Conservation (phyloP, 2,329 filamentous ascomycete species). For the Fusarium liriodendri region DNA sequence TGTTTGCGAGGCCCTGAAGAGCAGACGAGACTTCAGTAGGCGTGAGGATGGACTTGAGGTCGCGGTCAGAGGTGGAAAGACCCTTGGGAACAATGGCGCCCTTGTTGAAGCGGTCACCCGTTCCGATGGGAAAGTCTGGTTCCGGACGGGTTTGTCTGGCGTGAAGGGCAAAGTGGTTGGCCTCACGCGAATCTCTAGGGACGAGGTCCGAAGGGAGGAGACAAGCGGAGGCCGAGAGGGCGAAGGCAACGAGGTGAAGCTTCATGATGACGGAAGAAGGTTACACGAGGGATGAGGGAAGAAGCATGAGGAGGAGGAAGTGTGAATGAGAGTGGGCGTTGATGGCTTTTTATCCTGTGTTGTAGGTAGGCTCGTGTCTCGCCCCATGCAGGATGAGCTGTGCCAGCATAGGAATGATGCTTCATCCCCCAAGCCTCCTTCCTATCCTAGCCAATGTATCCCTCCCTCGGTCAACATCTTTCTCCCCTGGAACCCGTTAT, state of each 20-base stretch:
- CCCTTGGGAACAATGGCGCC: constrained; percentile 52
- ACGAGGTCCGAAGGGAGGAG: constrained; percentile 53
- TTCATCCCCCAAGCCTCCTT: constrained; percentile 22
- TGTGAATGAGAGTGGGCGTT: neutral
- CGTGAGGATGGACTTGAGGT: constrained; percentile 58
- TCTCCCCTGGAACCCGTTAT: neutral
- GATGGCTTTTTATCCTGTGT: neutral
- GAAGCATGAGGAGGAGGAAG: neutral
- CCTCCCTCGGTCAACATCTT: neutral
- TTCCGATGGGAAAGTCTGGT: constrained; percentile 52
- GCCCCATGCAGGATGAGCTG: neutral
- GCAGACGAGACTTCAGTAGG: constrained; percentile 57
- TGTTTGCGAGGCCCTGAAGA: constrained; percentile 54
- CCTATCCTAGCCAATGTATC: constrained; percentile 26
- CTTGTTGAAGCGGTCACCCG: constrained; percentile 55
- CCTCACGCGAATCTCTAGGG: constrained; percentile 17
- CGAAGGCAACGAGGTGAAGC: constrained; percentile 33
- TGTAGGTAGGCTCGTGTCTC: neutral
- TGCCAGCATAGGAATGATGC: neutral
- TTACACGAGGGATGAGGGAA: neutral
- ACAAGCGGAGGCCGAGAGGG: constrained; percentile 46
- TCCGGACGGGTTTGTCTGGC: constrained; percentile 32
- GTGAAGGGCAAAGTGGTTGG: constrained; percentile 11
- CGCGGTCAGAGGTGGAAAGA: constrained; percentile 48
- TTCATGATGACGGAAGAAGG: constrained; percentile 42